Base-by-base conservation (phyloP, 1,284 basidiomycete genomes). In the Omphalotus olearius region DNA sequence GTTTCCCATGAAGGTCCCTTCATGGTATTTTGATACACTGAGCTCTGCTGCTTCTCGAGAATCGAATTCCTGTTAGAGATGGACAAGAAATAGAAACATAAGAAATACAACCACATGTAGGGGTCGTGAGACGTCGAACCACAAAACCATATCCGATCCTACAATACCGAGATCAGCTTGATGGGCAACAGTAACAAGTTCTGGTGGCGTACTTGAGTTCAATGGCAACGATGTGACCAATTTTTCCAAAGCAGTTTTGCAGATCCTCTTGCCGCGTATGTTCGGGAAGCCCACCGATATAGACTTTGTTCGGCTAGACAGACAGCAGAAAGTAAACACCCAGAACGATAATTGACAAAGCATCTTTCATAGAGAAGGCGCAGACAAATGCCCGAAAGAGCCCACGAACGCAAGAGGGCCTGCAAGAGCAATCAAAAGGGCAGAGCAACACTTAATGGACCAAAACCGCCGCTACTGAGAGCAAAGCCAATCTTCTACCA, bases 1-100 rank as follows among this genome's bases (percentile, higher is more conserved):
- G 66, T 89, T 91, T 39, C 90, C 89, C 87, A 92, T 89, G 64
- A 92, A 92, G 56, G 75, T 84, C 1, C 89, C 89, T 71, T 91
- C 88, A 59, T 92, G 78, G 60, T 91, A 92, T 62, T 91, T 91
- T 7, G 83, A 78, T 7, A 92, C 88, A 56, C 88, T 89, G 66
- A 89, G 85, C 64, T 91, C 86, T 4, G 90, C 89, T 39, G 90
- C 85, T 61, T 88, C 83, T 41, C 79, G 78, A 40, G 53, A 83
- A 36, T 90, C 88, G 60, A 92, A 92, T 80, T 92, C 89, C 88
- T 91, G 40, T 16, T 39, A 28, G 33, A 41, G 39, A 25, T 54
- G 38, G 44, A 30, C n/a, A 37, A 56, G 41, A 48, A 30, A 35
- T n/a, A 33, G 33, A 11, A 17, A 6, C 6, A 6, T 9, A 42